These are phyloP conservation scores for Suhomyces pyralidae DNA, from an alignment of 805 yeast species.

Conservation along the genomic window DNA sequence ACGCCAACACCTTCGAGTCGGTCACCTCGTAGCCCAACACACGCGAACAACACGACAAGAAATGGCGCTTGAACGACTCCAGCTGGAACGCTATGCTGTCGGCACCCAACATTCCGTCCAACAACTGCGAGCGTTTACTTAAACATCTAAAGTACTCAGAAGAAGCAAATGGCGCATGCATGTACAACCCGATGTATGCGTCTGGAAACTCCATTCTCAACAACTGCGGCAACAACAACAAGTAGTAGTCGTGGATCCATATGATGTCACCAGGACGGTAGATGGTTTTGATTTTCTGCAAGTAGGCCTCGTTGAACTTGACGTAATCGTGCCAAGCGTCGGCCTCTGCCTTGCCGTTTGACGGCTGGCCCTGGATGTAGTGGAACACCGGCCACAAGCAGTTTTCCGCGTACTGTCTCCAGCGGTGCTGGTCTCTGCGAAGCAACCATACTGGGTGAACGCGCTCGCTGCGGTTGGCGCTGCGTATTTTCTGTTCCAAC, in stretches of 20 bases:
- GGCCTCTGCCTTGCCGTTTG: constrained; percentile 66
- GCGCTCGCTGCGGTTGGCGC: constrained; percentile 45
- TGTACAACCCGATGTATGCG: constrained; percentile 70
- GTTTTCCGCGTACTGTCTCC: constrained; percentile 89
- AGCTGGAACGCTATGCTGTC: constrained; percentile 85
- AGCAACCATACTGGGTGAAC: constrained; percentile 89
- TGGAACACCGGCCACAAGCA: constrained; percentile 94
- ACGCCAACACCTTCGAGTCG: constrained; percentile 56
- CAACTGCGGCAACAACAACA: constrained; percentile 77
- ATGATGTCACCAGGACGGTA: constrained; percentile 88
- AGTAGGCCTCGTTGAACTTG: constrained; percentile 85
- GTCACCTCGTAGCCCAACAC: constrained; percentile 77
- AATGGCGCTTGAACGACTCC: constrained; percentile 83
- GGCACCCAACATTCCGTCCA: constrained; percentile 91
- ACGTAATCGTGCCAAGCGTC: constrained; percentile 86
- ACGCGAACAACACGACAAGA: constrained; percentile 85
- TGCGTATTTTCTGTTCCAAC: constrained; percentile 47
- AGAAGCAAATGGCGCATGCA: constrained; percentile 94
- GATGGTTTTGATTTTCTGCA: constrained; percentile 66
- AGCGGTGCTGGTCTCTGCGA: constrained; percentile 71
- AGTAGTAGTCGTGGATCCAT: constrained; percentile 90
- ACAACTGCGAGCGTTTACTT: constrained; percentile 73
- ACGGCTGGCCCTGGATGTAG: constrained; percentile 76
- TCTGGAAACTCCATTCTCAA: constrained; percentile 73
- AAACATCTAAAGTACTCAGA: constrained; percentile 90